Evolutionary conservation across 352 stramenopile species (phyloP).

Genomic region (Saprolegnia parasitica): DNA sequence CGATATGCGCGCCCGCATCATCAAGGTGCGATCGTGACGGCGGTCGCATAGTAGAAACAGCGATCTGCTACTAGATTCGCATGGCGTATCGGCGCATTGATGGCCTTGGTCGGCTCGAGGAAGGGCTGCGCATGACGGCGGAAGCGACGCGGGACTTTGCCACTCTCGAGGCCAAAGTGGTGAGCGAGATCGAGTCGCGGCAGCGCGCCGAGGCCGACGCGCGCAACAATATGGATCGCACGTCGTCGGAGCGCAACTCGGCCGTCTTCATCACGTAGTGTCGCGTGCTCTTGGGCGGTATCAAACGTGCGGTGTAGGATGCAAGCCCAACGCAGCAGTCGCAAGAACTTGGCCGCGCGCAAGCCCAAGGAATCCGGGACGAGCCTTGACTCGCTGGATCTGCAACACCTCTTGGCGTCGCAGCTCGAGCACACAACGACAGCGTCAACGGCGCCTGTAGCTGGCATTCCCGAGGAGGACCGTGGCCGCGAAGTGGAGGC

Average conservation of each 20-base stretch:
- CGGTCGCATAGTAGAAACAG: background rate
- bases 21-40: background rate
- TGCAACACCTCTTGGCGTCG: constrained; percentile 17
- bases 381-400: constrained; percentile 4
- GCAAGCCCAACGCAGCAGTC: constrained; percentile 1
- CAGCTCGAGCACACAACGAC: constrained; percentile 9
- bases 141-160: constrained; percentile 13
- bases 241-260: background rate
- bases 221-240: constrained; percentile 25
- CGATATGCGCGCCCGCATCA: constrained; percentile 22
- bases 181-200: constrained; percentile 1
- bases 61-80: constrained; percentile 11
- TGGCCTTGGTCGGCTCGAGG: background rate
- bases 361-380: too few relatives aligned
- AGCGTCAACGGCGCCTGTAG: background rate
- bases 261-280: background rate
- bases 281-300: background rate
- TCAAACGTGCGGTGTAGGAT: background rate
- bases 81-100: constrained; percentile 25
- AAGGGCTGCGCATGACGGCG: constrained; percentile 14
- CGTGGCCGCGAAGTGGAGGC: constrained; percentile 82
- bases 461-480: constrained; percentile 32
- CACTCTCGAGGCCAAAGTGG: background rate
- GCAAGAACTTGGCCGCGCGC: constrained; percentile 4
- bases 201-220: constrained; percentile 20